phyloP scores from a whole-genome alignment of 352 stramenopile species.

The Pythium guiyangense region DNA sequence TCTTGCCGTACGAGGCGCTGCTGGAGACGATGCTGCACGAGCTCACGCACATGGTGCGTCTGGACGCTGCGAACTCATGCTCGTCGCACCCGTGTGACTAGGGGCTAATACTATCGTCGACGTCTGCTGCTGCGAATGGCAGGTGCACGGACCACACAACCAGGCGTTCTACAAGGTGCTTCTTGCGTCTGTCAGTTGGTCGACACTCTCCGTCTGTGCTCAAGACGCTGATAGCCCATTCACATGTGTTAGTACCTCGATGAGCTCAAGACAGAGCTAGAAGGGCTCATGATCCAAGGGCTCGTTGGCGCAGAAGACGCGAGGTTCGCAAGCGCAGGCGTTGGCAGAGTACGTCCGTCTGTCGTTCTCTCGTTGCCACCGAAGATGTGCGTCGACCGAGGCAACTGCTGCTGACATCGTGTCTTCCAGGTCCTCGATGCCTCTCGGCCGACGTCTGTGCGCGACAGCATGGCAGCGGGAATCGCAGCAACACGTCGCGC shows the following conservation, averaged over 20 bases:
- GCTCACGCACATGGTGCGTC: constrained; percentile 60
- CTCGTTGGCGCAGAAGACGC: constrained; percentile 39
- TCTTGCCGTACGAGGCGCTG: constrained; percentile 51
- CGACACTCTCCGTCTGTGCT: not conserved
- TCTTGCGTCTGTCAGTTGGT: not conserved
- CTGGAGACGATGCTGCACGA: constrained; percentile 73
- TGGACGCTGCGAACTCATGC: not conserved
- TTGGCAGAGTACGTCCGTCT: constrained; percentile 27
- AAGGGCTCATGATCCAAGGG: constrained; percentile 47
- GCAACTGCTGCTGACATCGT: not conserved
- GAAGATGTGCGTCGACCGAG: not conserved
- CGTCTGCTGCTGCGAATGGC: not conserved
- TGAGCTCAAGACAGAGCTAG: constrained; percentile 55
- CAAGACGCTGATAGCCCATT: too few relatives aligned
- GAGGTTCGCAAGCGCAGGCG: constrained; percentile 37
- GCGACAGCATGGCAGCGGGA: constrained; percentile 29
- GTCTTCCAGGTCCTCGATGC: constrained; percentile 1
- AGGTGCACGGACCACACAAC: constrained; percentile 53
- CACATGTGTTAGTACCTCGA: constrained; percentile 34
- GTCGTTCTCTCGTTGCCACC: not conserved
- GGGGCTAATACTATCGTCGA: not conserved
- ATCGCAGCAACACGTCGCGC: constrained; percentile 32
- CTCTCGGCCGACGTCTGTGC: constrained; percentile 13
- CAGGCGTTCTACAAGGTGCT: constrained; percentile 56
- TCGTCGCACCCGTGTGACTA: not conserved